These are phyloP conservation scores for Gossypium davidsonii DNA, from an alignment of 441 rosid genomes.

Conservation along the genomic window DNA sequence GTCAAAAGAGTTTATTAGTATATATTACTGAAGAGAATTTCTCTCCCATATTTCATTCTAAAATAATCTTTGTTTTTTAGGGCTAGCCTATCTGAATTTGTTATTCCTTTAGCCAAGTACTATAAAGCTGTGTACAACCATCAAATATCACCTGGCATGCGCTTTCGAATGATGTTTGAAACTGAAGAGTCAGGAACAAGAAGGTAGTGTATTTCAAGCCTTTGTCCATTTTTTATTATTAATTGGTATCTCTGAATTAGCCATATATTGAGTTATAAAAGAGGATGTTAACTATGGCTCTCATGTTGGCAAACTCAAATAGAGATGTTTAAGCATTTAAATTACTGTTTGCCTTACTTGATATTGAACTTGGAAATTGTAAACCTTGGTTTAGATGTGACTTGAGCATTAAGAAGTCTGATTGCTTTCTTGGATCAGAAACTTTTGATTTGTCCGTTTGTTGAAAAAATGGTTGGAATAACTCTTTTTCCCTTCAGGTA, in stretches of 20 bases:
- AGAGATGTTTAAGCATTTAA: background rate
- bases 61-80: conserved; percentile 22
- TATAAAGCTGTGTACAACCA: conserved; percentile 65
- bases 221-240: background rate
- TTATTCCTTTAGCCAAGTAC: conserved; percentile 87
- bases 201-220: conserved; percentile 36
- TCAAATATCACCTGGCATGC: conserved; percentile 87
- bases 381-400: background rate
- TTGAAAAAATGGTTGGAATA: background rate
- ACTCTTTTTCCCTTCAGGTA: conserved; percentile 45
- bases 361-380: background rate
- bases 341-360: background rate
- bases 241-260: background rate
- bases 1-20: background rate
- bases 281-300: background rate
- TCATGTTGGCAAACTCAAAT: background rate
- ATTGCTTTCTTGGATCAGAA: background rate
- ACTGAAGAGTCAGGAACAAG: conserved; percentile 91
- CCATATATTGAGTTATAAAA: background rate
- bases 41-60: background rate
- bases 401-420: background rate
- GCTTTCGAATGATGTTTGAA: conserved; percentile 96
- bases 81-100: conserved; percentile 92
- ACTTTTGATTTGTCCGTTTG: background rate
- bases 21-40: background rate